Conservation (phyloP, 192 early-diverging fungal species). For the Backusella macrospora region DNA sequence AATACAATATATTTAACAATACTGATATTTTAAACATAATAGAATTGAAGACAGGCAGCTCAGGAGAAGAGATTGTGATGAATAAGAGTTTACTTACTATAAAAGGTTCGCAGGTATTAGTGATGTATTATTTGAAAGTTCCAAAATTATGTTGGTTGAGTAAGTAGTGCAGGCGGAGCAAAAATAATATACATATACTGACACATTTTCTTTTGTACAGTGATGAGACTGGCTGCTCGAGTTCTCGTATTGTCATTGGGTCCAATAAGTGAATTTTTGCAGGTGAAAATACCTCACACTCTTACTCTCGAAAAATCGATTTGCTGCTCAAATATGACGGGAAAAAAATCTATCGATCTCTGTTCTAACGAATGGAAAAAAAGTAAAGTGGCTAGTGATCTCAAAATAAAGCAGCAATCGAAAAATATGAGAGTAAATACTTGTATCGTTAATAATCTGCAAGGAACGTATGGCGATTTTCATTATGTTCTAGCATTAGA, state of each 20-base stretch:
- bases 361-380: constrained; percentile 13
- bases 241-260: constrained; percentile 7
- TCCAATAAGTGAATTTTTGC: neutral
- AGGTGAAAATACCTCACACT: neutral
- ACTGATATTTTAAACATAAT: neutral
- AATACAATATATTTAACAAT: constrained; percentile 12
- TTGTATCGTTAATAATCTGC: constrained; percentile 3
- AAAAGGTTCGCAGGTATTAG: neutral
- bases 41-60: constrained; percentile 9
- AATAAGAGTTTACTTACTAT: neutral
- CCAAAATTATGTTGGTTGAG: neutral
- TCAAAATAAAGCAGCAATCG: constrained; percentile 11
- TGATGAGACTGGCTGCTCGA: neutral
- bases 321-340: constrained; percentile 10
- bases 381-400: neutral
- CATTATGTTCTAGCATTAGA: constrained; percentile 12
- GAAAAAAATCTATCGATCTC: neutral
- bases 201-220: constrained; percentile 18
- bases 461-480: neutral
- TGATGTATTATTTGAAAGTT: constrained; percentile 1
- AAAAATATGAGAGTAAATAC: constrained; percentile 12
- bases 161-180: constrained; percentile 1
- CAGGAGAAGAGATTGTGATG: neutral
- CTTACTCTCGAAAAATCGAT: constrained; percentile 18
- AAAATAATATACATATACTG: neutral